These are phyloP conservation scores for Penicillium waksmanii DNA, from an alignment of 495 filamentous ascomycete species.

Conservation along the genomic window DNA sequence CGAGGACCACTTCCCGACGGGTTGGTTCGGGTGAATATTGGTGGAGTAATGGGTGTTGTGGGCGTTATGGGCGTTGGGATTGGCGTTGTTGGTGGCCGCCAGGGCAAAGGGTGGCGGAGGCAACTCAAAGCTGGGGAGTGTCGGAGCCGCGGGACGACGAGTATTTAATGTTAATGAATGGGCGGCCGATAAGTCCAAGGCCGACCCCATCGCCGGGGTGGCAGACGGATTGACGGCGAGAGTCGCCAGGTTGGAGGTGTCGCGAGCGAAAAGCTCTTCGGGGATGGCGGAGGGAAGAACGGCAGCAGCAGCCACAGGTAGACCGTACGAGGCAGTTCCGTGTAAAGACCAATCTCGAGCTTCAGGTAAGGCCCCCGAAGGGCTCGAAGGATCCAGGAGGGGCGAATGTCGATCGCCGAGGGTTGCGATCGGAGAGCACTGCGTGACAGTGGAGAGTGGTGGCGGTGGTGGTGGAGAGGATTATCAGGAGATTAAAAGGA, in stretches of 20 bases:
- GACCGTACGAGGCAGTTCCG: conserved; percentile 27
- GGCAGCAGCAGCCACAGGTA: conserved; percentile 17
- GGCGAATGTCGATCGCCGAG: conserved; percentile 37
- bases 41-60: not conserved
- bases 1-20: not conserved
- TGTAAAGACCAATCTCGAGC: conserved; percentile 48
- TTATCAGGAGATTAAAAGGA: no score
- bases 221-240: conserved; percentile 40
- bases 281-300: conserved; percentile 32
- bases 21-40: not conserved
- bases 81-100: conserved; percentile 36
- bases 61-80: no score
- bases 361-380: conserved; percentile 43
- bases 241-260: conserved; percentile 46
- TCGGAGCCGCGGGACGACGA: conserved; percentile 62
- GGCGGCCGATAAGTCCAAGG: conserved; percentile 41
- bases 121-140: conserved; percentile 65
- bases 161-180: conserved; percentile 61
- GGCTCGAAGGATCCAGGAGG: conserved; percentile 54
- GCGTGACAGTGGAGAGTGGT: not conserved
- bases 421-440: conserved; percentile 36
- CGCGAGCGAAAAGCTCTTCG: conserved; percentile 43
- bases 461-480: no score
- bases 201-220: conserved; percentile 50
- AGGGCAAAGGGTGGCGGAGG: conserved; percentile 53